phyloP scores from a whole-genome alignment of 495 filamentous ascomycete species.

The Penicillium maclennaniae region DNA sequence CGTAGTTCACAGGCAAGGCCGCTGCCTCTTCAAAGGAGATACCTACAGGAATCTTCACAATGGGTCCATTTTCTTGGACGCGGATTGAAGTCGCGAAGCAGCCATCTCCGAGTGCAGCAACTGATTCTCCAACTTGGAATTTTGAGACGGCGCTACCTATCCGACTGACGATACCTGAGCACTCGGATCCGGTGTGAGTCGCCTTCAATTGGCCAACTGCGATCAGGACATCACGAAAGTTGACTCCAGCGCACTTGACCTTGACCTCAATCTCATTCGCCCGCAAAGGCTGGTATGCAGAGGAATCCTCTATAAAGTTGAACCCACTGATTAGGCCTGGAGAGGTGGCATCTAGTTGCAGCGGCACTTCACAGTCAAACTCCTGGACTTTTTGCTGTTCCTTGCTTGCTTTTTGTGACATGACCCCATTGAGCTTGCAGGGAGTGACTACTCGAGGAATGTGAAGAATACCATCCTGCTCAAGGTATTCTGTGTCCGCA shows the following conservation, averaged over 20 bases:
- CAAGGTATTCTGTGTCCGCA: too few species aligned
- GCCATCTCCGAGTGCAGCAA: neutral
- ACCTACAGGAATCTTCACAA: neutral
- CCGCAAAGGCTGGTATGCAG: too few species aligned
- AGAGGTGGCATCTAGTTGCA: too few species aligned
- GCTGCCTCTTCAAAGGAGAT: conserved; percentile 1
- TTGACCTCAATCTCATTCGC: too few species aligned
- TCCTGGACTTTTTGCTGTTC: too few species aligned
- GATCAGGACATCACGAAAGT: conserved; percentile 42
- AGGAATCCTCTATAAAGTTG: too few species aligned
- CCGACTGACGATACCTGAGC: neutral
- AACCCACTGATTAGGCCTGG: too few species aligned
- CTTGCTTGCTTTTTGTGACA: too few species aligned
- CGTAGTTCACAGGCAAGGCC: conserved; percentile 1
- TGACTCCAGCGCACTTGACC: conserved; percentile 4
- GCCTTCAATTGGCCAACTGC: conserved; percentile 24
- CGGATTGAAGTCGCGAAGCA: neutral
- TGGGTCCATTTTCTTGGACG: neutral
- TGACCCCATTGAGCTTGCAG: too few species aligned
- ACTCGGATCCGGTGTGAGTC: neutral
- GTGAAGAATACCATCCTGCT: too few species aligned
- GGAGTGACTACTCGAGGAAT: too few species aligned
- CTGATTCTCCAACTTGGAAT: neutral
- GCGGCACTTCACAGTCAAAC: too few species aligned
- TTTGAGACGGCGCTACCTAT: neutral